A percentile compares a stretch with the other conserved stretches of the same genome.
phyloP scores from a whole-genome alignment of 108 stramenopile genomes.

The Poteriospumella lacustris region DNA sequence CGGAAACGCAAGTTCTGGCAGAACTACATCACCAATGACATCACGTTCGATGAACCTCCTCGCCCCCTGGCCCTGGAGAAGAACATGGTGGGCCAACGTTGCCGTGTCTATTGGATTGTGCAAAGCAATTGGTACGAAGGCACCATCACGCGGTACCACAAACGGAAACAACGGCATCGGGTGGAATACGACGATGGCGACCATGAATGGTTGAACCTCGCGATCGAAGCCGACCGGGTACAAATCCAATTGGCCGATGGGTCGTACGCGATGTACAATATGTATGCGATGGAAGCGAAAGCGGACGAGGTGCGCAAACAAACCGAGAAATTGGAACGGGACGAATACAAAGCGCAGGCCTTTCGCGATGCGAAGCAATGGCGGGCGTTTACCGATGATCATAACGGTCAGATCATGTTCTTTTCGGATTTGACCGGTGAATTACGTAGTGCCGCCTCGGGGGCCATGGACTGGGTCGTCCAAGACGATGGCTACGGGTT shows the following conservation, averaged over 20 bases:
- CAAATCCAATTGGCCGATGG: slow-evolving; percentile 31
- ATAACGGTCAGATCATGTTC: slow-evolving; percentile 1
- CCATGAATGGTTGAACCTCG: slow-evolving; percentile 51
- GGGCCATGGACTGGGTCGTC: slow-evolving; percentile 19
- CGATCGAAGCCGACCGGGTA: slow-evolving; percentile 33
- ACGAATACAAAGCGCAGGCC: slow-evolving; percentile 15
- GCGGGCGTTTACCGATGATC: slow-evolving; percentile 1
- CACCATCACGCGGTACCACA: slow-evolving; percentile 39
- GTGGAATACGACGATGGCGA: slow-evolving; percentile 54
- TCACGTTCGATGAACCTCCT: slow-evolving; percentile 29
- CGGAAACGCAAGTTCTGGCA: neutral
- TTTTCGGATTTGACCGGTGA: slow-evolving; percentile 16
- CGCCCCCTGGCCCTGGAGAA: neutral
- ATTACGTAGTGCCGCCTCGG: neutral
- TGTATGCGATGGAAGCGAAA: neutral
- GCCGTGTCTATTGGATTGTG: slow-evolving; percentile 40
- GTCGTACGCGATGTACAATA: slow-evolving; percentile 22
- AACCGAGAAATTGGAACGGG: neutral
- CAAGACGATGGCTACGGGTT: slow-evolving; percentile 30
- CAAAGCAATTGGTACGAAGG: slow-evolving; percentile 34
- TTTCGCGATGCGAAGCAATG: slow-evolving; percentile 24
- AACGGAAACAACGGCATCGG: slow-evolving; percentile 43
- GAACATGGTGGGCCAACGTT: slow-evolving; percentile 32
- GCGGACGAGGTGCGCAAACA: slow-evolving; percentile 12
- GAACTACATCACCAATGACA: slow-evolving; percentile 1